phyloP scores from a whole-genome alignment of 257 asterid species.

The Misopates orontium region DNA sequence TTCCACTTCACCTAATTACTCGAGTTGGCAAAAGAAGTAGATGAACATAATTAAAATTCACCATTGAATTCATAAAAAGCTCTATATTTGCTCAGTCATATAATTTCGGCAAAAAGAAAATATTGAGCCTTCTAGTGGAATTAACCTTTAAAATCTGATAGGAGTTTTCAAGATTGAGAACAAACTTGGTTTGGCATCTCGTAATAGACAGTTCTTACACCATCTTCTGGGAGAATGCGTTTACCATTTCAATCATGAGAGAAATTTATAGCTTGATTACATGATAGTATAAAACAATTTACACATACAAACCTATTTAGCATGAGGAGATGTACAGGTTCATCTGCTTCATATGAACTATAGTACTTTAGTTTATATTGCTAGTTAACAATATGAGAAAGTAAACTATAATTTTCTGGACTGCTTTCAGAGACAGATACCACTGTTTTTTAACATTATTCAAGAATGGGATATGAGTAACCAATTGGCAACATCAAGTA shows the following conservation, averaged over 20 bases:
- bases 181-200: neutral
- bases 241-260: neutral
- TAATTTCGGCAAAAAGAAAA: neutral
- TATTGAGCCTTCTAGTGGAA: neutral
- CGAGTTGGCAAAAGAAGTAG: conserved; percentile 3
- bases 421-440: neutral
- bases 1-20: conserved; percentile 85
- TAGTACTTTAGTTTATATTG: neutral
- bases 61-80: conserved; percentile 8
- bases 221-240: neutral
- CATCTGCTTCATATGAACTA: neutral
- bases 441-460: too few relatives aligned
- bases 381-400: too few relatives aligned
- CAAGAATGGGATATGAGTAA: neutral
- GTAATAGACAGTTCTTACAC: neutral
- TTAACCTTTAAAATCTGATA: neutral
- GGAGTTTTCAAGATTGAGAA: neutral
- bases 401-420: too few relatives aligned
- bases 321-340: neutral
- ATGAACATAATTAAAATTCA: conserved; percentile 1
- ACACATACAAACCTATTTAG: neutral
- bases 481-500: too few relatives aligned
- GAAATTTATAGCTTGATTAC: neutral
- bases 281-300: neutral
- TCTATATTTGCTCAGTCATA: neutral